These are phyloP conservation scores for Xylaria sp. DNA, from an alignment of 2,329 filamentous ascomycete species.

Conservation along the genomic window DNA sequence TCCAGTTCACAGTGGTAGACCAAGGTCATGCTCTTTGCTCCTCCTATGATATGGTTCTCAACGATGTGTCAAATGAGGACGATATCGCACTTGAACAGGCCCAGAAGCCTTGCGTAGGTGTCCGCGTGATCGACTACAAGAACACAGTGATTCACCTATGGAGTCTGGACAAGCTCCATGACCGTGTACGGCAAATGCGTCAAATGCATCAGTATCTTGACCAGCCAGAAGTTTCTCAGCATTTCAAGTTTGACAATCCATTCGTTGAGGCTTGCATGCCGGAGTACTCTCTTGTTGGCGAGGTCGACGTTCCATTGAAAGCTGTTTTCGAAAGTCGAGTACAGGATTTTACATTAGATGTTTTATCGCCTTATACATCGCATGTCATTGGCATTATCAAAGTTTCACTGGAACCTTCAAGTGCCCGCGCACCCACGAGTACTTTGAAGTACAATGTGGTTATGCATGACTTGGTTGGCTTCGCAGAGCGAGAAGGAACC, in stretches of 20 bases:
- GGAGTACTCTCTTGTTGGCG: constrained; percentile 90
- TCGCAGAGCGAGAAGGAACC: constrained; percentile 93
- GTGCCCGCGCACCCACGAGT: constrained; percentile 88
- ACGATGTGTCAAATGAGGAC: constrained; percentile 86
- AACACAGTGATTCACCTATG: constrained; percentile 88
- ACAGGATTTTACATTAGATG: constrained; percentile 91
- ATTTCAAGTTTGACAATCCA: constrained; percentile 91
- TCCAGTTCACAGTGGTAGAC: constrained; percentile 94
- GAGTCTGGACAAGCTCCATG: constrained; percentile 92
- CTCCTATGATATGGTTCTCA: constrained; percentile 95
- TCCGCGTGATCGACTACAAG: constrained; percentile 91
- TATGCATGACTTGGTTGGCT: constrained; percentile 95
- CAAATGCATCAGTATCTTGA: constrained; percentile 98
- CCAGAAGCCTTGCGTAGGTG: constrained; percentile 87
- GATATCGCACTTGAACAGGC: constrained; percentile 83
- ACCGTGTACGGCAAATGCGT: constrained; percentile 89
- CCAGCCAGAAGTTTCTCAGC: constrained; percentile 91
- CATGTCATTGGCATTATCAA: constrained; percentile 91
- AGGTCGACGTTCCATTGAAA: constrained; percentile 89
- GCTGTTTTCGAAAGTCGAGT: constrained; percentile 95
- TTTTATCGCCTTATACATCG: constrained; percentile 90
- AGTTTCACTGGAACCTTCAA: constrained; percentile 91
- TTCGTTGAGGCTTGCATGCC: constrained; percentile 93
- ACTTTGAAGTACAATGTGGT: constrained; percentile 98
- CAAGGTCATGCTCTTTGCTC: constrained; percentile 88